phyloP scores from a whole-genome alignment of 2,329 filamentous ascomycete species.

The Xylaria sp. region DNA sequence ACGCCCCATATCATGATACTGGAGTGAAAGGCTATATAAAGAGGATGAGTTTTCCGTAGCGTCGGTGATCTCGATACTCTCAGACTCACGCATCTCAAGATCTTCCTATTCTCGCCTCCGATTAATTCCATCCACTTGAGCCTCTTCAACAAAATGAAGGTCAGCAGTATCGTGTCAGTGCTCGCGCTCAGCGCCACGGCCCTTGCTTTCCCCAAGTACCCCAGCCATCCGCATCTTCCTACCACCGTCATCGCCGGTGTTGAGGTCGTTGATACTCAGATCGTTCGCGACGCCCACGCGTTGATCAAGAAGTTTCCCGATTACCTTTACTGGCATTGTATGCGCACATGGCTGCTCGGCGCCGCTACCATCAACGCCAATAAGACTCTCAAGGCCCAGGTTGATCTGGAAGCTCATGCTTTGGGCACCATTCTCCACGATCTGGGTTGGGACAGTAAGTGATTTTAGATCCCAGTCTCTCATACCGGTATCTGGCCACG shows the following conservation, averaged over 20 bases:
- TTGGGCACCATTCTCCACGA: conserved; percentile 38
- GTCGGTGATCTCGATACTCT: not conserved
- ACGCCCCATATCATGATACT: not conserved
- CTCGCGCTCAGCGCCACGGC: conserved; percentile 30
- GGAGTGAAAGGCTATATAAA: conserved; percentile 20
- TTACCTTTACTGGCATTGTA: conserved; percentile 34
- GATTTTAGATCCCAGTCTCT: not conserved
- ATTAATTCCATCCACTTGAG: not conserved
- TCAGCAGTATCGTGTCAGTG: conserved; percentile 30
- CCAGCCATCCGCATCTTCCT: conserved; percentile 23
- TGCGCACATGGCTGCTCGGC: conserved; percentile 34
- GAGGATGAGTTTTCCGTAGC: not conserved
- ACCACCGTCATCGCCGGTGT: conserved; percentile 36
- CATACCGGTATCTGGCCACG: not conserved
- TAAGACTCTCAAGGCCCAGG: conserved; percentile 30
- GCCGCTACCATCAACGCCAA: conserved; percentile 36
- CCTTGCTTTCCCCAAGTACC: conserved; percentile 24
- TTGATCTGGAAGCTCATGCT: conserved; percentile 37
- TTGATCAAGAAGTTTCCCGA: conserved; percentile 35
- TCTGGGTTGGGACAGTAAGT: conserved; percentile 37
- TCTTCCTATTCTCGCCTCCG: not conserved
- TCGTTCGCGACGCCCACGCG: conserved; percentile 34
- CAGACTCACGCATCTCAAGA: conserved; percentile 8
- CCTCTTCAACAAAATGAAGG: conserved; percentile 34
- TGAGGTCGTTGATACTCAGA: conserved; percentile 37